Conservation (phyloP, 2,329 filamentous ascomycete genomes). For the Stachybotrys elegans region DNA sequence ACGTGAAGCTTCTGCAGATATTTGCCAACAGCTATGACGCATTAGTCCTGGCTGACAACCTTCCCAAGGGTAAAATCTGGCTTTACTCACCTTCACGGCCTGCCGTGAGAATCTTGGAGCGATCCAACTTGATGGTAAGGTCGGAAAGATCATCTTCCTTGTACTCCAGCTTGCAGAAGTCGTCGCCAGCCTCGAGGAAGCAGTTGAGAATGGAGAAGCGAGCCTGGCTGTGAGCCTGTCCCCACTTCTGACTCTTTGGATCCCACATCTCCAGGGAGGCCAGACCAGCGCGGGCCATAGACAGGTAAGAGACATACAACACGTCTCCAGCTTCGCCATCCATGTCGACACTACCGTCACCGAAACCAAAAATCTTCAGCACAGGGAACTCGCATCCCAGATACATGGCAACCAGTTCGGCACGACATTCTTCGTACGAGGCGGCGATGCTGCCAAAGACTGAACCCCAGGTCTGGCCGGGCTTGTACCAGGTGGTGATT, state of each 20-base stretch:
- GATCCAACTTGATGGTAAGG: conserved; percentile 76
- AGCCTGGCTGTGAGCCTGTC: conserved; percentile 86
- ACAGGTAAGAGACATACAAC: conserved; percentile 81
- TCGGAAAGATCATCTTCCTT: conserved; percentile 70
- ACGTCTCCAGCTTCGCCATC: conserved; percentile 77
- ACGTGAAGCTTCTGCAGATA: conserved; percentile 90
- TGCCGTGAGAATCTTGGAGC: conserved; percentile 77
- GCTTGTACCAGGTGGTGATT: conserved; percentile 85
- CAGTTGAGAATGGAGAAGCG: conserved; percentile 82
- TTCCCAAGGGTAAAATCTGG: neutral
- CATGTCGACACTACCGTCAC: conserved; percentile 69
- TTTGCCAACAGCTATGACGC: conserved; percentile 61
- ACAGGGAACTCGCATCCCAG: conserved; percentile 85
- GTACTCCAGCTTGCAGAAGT: conserved; percentile 80
- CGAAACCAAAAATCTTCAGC: conserved; percentile 87
- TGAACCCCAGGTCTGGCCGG: conserved; percentile 89
- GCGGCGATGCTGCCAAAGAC: conserved; percentile 86
- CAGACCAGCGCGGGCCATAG: conserved; percentile 91
- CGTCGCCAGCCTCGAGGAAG: conserved; percentile 79
- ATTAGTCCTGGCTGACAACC: conserved; percentile 15
- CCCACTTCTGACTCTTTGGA: conserved; percentile 85
- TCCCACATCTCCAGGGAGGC: conserved; percentile 92
- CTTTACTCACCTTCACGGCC: conserved; percentile 58
- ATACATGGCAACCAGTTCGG: conserved; percentile 90
- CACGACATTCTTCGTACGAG: conserved; percentile 90